Percentiles rank a stretch among this genome's conserved stretches.
Conservation (phyloP, 75 land plant species). For the Chamaecyparis obtusa region DNA sequence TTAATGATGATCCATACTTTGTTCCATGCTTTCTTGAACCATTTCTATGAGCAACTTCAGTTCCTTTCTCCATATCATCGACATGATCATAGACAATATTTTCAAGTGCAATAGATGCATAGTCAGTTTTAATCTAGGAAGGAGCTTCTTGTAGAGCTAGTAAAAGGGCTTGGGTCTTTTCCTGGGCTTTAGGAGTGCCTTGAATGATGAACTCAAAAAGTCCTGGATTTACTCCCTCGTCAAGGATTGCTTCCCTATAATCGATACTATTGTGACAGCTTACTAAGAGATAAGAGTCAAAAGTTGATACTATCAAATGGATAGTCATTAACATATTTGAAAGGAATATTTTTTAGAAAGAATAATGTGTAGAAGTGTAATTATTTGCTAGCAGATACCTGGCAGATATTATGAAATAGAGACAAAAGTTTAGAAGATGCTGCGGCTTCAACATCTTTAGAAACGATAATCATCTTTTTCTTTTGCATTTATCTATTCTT, state of each 20-base stretch:
- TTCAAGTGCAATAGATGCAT: conserved; percentile 41
- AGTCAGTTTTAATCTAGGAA: conserved; percentile 29
- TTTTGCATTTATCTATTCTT: too few relatives aligned
- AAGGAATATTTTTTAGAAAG: too few relatives aligned
- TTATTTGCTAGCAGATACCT: too few relatives aligned
- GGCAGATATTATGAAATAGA: too few relatives aligned
- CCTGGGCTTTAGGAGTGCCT: conserved; percentile 57
- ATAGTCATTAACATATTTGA: too few relatives aligned
- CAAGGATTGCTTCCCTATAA: conserved; percentile 68
- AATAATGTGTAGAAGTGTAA: too few relatives aligned
- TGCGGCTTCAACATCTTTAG: too few relatives aligned
- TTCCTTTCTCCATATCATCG: conserved; percentile 49
- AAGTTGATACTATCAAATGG: too few relatives aligned
- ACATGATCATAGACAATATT: conserved; percentile 56
- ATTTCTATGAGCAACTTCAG: conserved; percentile 63
- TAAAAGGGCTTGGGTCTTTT: conserved; percentile 54
- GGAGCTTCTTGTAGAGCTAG: conserved; percentile 57
- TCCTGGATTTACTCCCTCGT: conserved; percentile 82
- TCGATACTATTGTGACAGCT: too few relatives aligned
- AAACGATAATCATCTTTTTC: too few relatives aligned
- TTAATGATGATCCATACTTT: conserved; percentile 64
- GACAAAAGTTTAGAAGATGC: too few relatives aligned
- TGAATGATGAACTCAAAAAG: conserved; percentile 76
- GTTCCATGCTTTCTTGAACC: conserved; percentile 83
- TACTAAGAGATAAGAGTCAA: too few relatives aligned